Evolutionary conservation across 495 filamentous ascomycete genomes (phyloP).

Genomic region (Parathielavia appendiculata): DNA sequence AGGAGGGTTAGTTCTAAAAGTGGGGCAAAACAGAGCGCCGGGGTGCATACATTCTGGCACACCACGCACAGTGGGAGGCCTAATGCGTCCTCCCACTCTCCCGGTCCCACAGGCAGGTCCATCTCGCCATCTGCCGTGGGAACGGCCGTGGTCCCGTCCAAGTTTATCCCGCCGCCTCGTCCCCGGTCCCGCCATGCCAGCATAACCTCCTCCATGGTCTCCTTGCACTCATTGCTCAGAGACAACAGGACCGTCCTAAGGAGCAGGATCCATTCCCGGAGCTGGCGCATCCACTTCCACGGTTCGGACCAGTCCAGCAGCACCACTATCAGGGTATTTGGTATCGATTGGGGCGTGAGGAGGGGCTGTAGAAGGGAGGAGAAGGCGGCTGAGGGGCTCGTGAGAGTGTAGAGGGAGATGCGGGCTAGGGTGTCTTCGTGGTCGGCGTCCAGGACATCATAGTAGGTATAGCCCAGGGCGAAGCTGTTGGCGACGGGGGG

Average conservation of each 20-base stretch:
- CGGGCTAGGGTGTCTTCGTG: constrained; percentile 93
- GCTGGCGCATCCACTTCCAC: constrained; percentile 84
- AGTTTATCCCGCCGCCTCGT: constrained; percentile 47
- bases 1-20: constrained; percentile 24
- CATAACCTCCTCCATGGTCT: constrained; percentile 81
- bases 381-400: constrained; percentile 75
- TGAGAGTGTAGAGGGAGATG: constrained; percentile 84
- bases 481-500: constrained; percentile 89
- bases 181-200: constrained; percentile 54
- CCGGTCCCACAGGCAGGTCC: constrained; percentile 74
- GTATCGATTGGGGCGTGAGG: constrained; percentile 77
- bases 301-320: constrained; percentile 89
- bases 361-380: constrained; percentile 78
- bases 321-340: constrained; percentile 81
- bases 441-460: constrained; percentile 90
- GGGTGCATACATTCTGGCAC: constrained; percentile 73
- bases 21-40: neutral
- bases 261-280: constrained; percentile 82
- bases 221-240: constrained; percentile 70
- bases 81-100: constrained; percentile 90
- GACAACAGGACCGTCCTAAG: constrained; percentile 68
- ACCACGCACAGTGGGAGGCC: constrained; percentile 88
- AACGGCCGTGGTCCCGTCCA: constrained; percentile 42
- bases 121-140: constrained; percentile 54
- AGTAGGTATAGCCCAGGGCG: constrained; percentile 91